Conservation (phyloP, 306 rosid genomes). For the Trichosanthes cucumerina region DNA sequence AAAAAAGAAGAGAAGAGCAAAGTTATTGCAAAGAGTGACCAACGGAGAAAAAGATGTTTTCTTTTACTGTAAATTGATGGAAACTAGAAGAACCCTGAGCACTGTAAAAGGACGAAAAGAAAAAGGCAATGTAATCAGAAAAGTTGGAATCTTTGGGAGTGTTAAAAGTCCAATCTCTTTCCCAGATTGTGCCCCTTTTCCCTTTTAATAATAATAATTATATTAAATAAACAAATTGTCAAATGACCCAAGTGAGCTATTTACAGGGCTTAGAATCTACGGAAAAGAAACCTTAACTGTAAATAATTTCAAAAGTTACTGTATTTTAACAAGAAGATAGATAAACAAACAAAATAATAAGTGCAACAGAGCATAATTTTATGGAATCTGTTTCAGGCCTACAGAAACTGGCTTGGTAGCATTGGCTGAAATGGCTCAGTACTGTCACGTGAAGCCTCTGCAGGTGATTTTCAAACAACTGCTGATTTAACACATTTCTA, state of each 20-base stretch:
- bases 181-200: constrained; percentile 3
- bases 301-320: constrained; percentile 7
- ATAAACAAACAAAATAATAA: constrained; percentile 1
- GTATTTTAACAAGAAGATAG: not conserved
- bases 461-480: not conserved
- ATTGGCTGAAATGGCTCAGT: constrained; percentile 8
- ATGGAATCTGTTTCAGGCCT: constrained; percentile 1
- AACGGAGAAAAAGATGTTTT: constrained; percentile 3
- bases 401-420: constrained; percentile 1
- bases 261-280: not conserved
- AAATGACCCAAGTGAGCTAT: not conserved
- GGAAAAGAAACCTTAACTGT: not conserved
- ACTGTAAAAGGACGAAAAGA: constrained; percentile 33
- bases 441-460: constrained; percentile 12
- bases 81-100: constrained; percentile 4
- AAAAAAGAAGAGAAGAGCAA: not conserved
- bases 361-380: not conserved
- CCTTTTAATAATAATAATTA: too few species aligned
- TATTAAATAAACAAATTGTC: not conserved
- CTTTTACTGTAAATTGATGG: constrained; percentile 1
- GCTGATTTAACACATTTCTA: not conserved
- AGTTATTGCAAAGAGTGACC: not conserved
- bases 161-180: constrained; percentile 32
- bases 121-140: constrained; percentile 30
- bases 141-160: constrained; percentile 38